These are phyloP conservation scores for Serendipita vermifera DNA, from an alignment of 768 basidiomycete genomes.

Conservation along the genomic window DNA sequence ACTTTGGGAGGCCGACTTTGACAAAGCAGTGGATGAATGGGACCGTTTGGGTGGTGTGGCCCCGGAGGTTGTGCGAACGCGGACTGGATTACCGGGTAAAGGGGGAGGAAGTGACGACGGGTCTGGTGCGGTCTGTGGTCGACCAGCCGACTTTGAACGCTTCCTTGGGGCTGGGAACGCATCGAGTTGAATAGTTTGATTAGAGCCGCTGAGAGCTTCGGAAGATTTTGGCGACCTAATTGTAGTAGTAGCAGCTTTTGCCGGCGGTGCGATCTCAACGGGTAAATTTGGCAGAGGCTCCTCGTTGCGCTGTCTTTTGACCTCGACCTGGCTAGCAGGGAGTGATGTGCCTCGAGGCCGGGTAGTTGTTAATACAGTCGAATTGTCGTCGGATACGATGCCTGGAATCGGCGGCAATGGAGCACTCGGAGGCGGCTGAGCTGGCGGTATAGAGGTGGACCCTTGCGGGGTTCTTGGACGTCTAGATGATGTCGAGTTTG, in stretches of 20 bases:
- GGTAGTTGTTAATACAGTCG: not conserved
- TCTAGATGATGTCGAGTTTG: not conserved
- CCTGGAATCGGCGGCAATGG: not conserved
- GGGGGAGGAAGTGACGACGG: not conserved
- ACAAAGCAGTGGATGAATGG: not conserved
- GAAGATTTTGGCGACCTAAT: no score
- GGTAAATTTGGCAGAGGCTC: no score
- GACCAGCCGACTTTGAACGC: not conserved
- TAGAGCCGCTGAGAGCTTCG: no score
- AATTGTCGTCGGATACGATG: not conserved
- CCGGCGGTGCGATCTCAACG: no score
- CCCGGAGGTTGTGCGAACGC: not conserved
- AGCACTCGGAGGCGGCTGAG: conserved; percentile 1
- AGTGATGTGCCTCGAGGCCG: not conserved
- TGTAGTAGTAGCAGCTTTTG: no score
- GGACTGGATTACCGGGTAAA: not conserved
- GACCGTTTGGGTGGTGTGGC: not conserved
- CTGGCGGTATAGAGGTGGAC: not conserved
- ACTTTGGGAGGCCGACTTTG: conserved; percentile 39
- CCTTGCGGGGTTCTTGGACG: not conserved
- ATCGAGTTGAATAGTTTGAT: not conserved
- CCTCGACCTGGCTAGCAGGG: not conserved
- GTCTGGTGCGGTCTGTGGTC: conserved; percentile 7
- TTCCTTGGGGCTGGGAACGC: conserved; percentile 3
- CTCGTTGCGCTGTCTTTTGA: no score